A percentile compares a stretch with the other conserved stretches of the same genome.
phyloP scores from a whole-genome alignment of 768 basidiomycete genomes.

The Hericium coralloides region DNA sequence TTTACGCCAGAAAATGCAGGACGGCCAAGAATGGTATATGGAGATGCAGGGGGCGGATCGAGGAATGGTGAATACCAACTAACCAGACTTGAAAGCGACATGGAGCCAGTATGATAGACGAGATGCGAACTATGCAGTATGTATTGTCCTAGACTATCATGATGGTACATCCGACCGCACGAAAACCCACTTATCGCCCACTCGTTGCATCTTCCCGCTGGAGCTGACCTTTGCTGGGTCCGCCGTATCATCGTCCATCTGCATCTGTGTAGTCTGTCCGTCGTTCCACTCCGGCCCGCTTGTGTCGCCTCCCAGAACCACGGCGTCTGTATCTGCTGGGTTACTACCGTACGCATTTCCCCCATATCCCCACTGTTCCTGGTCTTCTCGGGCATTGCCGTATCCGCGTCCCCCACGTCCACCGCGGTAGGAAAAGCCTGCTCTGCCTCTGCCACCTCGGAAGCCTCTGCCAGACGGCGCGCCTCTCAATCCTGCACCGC shows the following conservation, averaged over 20 bases:
- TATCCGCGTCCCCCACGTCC: constrained; percentile 23
- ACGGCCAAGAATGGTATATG: constrained; percentile 37
- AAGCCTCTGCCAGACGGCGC: constrained; percentile 3
- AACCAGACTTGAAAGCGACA: constrained; percentile 31
- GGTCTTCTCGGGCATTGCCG: constrained; percentile 39
- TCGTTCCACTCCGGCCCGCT: background rate
- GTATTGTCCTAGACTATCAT: background rate
- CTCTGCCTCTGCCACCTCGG: constrained; percentile 28
- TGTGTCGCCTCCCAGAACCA: constrained; percentile 44
- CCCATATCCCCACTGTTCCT: constrained; percentile 23
- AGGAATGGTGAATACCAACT: constrained; percentile 42
- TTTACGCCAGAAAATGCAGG: constrained; percentile 24
- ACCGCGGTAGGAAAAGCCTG: constrained; percentile 26
- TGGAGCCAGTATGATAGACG: constrained; percentile 28
- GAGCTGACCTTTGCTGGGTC: constrained; percentile 3
- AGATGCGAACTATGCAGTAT: background rate
- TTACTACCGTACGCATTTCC: constrained; percentile 20
- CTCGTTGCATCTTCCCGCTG: constrained; percentile 46
- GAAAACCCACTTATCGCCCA: constrained; percentile 70
- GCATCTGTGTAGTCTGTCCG: constrained; percentile 2
- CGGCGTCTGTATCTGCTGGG: constrained; percentile 40
- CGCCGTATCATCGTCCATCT: constrained; percentile 1
- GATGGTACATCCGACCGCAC: constrained; percentile 28
- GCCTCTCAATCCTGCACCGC: constrained; percentile 6
- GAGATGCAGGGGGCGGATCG: constrained; percentile 13